Percentiles rank a stretch among this genome's conserved stretches.
phyloP scores from a whole-genome alignment of 2,329 filamentous ascomycete genomes.

The Aspergillus melleus region DNA sequence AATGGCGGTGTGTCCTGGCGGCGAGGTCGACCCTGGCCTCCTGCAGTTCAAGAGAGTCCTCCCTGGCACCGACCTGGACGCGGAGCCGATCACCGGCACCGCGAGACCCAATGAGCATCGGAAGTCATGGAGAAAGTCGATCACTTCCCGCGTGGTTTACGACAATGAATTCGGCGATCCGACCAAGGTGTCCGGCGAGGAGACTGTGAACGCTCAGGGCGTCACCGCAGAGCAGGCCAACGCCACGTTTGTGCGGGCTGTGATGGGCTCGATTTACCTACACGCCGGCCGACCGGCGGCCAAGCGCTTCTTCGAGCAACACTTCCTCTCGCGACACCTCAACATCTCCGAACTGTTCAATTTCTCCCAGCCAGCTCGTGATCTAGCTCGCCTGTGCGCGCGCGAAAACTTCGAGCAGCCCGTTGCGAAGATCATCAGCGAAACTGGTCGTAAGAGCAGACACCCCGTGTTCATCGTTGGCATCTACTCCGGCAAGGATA shows the following conservation, averaged over 20 bases:
- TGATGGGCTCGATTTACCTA: slow-evolving; percentile 81
- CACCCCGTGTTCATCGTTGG: slow-evolving; percentile 92
- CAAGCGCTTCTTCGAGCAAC: slow-evolving; percentile 78
- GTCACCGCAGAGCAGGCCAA: slow-evolving; percentile 61
- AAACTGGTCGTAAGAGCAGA: slow-evolving; percentile 82
- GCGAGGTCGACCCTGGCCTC: slow-evolving; percentile 87
- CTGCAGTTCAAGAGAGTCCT: slow-evolving; percentile 69
- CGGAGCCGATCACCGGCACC: slow-evolving; percentile 43
- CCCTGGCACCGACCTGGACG: slow-evolving; percentile 44
- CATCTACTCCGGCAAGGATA: slow-evolving; percentile 87
- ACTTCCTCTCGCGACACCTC: slow-evolving; percentile 78
- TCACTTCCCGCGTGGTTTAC: slow-evolving; percentile 75
- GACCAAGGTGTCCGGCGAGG: slow-evolving; percentile 19
- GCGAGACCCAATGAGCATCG: slow-evolving; percentile 47
- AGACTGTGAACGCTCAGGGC: slow-evolving; percentile 26
- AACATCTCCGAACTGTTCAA: slow-evolving; percentile 76
- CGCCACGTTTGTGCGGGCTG: slow-evolving; percentile 75
- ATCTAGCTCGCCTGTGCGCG: slow-evolving; percentile 78
- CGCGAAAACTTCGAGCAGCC: slow-evolving; percentile 87
- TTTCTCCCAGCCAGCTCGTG: slow-evolving; percentile 80
- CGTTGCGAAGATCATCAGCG: slow-evolving; percentile 81
- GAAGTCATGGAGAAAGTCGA: slow-evolving; percentile 66
- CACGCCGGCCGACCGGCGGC: slow-evolving; percentile 78
- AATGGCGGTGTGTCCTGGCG: slow-evolving; percentile 77
- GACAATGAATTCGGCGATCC: slow-evolving; percentile 82